These are phyloP conservation scores for Amanita exitialis DNA, from an alignment of 768 basidiomycete genomes.

Conservation along the genomic window DNA sequence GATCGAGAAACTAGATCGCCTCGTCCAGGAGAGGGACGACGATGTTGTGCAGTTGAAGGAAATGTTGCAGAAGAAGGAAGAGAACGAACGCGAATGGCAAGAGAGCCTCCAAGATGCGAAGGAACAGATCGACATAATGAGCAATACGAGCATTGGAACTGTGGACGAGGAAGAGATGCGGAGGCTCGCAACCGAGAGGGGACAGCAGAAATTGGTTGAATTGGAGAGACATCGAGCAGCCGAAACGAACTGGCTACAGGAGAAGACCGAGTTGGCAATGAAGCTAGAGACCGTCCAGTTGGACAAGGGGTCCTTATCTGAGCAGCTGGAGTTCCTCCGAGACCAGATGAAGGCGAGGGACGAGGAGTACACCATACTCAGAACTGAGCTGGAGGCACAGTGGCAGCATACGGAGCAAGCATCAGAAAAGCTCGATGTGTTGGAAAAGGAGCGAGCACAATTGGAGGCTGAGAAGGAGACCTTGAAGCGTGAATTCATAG, in stretches of 20 bases:
- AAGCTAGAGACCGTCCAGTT: slow-evolving; percentile 31
- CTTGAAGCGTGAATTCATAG: slow-evolving; percentile 27
- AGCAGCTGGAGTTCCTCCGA: slow-evolving; percentile 32
- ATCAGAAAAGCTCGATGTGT: slow-evolving; percentile 32
- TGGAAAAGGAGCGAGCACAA: slow-evolving; percentile 25
- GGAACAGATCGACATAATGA: slow-evolving; percentile 53
- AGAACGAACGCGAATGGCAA: slow-evolving; percentile 42
- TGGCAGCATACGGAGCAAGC: slow-evolving; percentile 55
- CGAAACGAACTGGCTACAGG: slow-evolving; percentile 39
- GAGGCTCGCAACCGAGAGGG: slow-evolving; percentile 28
- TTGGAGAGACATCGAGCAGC: slow-evolving; percentile 29
- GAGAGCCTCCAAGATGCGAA: slow-evolving; percentile 43
- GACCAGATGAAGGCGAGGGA: slow-evolving; percentile 30
- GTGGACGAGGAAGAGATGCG: slow-evolving; percentile 35
- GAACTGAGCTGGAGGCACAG: slow-evolving; percentile 60
- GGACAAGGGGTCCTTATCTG: slow-evolving; percentile 32
- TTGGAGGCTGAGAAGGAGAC: slow-evolving; percentile 30
- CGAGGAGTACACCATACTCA: slow-evolving; percentile 38
- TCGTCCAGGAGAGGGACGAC: slow-evolving; percentile 33
- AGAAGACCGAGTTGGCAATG: slow-evolving; percentile 34
- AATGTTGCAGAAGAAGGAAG: slow-evolving; percentile 35
- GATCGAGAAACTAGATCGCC: slow-evolving; percentile 36
- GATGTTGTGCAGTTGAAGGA: slow-evolving; percentile 36
- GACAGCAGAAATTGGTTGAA: slow-evolving; percentile 30
- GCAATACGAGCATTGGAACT: slow-evolving; percentile 30